phyloP scores from a whole-genome alignment of 2,329 filamentous ascomycete genomes.

The Cordyceps cicadae region DNA sequence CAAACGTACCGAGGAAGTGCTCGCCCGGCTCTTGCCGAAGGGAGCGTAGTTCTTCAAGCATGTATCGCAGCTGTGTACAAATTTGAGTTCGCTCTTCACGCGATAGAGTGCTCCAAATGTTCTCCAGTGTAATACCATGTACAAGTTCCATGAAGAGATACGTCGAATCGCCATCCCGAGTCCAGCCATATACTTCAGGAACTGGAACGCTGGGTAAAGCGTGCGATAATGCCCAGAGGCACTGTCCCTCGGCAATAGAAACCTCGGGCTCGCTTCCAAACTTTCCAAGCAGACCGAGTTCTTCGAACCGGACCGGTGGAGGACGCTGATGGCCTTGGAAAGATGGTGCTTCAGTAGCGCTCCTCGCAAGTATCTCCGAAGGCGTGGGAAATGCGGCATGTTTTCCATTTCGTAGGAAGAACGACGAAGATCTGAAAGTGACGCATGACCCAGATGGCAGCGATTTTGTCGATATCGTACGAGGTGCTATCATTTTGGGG shows the following conservation, averaged over 20 bases:
- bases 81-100: neutral
- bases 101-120: neutral
- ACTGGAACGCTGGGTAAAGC: neutral
- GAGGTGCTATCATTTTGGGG: too few relatives aligned
- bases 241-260: neutral
- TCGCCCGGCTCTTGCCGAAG: neutral
- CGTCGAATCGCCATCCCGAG: neutral
- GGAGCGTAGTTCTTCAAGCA: neutral
- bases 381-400: neutral
- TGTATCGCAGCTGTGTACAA: neutral
- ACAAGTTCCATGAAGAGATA: neutral
- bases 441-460: too few relatives aligned
- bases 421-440: neutral
- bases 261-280: neutral
- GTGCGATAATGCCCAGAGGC: neutral
- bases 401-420: neutral
- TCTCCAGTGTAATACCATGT: neutral
- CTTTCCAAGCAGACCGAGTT: neutral
- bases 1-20: neutral
- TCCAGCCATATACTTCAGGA: neutral
- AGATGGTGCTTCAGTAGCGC: neutral
- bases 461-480: too few relatives aligned
- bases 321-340: neutral
- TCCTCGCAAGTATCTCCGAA: neutral
- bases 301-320: neutral